phyloP scores from a whole-genome alignment of 2,329 filamentous ascomycete genomes.

The Fusarium dlaminii region DNA sequence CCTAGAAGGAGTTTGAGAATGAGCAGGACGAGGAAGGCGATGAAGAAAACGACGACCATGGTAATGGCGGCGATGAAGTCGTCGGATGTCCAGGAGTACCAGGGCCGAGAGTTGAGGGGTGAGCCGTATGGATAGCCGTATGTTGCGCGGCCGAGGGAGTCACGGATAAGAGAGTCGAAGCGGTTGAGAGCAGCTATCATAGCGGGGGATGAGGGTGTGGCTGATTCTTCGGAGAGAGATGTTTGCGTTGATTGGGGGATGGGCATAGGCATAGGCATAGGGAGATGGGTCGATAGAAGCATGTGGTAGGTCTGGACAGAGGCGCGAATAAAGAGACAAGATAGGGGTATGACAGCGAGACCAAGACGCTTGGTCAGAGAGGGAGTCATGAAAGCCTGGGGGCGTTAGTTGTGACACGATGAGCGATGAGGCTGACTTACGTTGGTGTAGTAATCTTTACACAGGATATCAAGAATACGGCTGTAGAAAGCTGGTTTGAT shows the following conservation, averaged over 20 bases:
- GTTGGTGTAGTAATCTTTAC: constrained; percentile 98
- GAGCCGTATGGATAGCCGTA: constrained; percentile 66
- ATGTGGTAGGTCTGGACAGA: constrained; percentile 97
- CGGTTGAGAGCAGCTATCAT: constrained; percentile 81
- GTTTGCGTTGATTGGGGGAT: constrained; percentile 72
- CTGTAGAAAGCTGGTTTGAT: constrained; percentile 90
- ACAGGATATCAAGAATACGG: constrained; percentile 89
- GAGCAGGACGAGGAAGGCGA: constrained; percentile 84
- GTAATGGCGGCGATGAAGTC: constrained; percentile 79
- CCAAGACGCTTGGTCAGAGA: constrained; percentile 90
- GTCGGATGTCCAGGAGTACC: constrained; percentile 71
- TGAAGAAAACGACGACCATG: constrained; percentile 87
- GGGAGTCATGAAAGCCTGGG: constrained; percentile 85
- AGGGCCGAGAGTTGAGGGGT: constrained; percentile 52
- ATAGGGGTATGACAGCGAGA: constrained; percentile 89
- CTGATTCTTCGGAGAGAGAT: constrained; percentile 70
- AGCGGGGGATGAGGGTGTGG: constrained; percentile 73
- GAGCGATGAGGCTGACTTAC: constrained; percentile 55
- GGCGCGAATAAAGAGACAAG: constrained; percentile 93
- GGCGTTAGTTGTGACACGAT: constrained; percentile 15
- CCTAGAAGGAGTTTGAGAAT: constrained; percentile 87
- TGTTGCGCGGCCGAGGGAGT: constrained; percentile 78
- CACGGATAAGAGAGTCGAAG: constrained; percentile 78
- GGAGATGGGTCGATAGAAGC: constrained; percentile 90
- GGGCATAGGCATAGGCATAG: constrained; percentile 76